Conservation (phyloP, 2,329 filamentous ascomycete species). For the Trichoderma asperellum region DNA sequence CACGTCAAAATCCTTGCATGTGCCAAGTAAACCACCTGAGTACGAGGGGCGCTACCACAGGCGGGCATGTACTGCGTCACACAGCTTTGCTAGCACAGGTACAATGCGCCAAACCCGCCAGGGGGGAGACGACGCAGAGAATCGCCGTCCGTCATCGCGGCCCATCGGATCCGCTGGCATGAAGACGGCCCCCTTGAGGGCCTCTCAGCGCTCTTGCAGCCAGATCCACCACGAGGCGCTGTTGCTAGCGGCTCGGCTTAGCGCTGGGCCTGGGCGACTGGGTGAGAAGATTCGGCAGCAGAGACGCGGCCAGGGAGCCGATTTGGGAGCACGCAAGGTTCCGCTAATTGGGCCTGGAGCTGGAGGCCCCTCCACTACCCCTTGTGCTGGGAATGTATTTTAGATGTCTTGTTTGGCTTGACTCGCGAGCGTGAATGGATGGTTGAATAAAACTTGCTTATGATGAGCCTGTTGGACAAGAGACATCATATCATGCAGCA, state of each 20-base stretch:
- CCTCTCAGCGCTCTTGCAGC: background rate
- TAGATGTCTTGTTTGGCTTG: background rate
- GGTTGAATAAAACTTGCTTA: background rate
- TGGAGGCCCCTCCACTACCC: background rate
- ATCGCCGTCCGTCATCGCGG: background rate
- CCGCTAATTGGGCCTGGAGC: background rate
- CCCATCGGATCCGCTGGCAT: constrained; percentile 20
- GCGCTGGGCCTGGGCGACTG: constrained; percentile 17
- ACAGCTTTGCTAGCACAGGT: background rate
- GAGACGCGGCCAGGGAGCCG: constrained; percentile 13
- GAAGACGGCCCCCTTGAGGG: background rate
- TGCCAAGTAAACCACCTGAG: constrained; percentile 5
- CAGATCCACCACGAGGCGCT: constrained; percentile 25
- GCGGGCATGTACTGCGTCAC: background rate
- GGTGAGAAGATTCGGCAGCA: constrained; percentile 19
- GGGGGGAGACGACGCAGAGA: constrained; percentile 4
- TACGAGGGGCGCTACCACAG: constrained; percentile 5
- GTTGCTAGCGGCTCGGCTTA: constrained; percentile 18
- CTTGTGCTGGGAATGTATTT: background rate
- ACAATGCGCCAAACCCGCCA: background rate
- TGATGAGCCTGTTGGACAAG: background rate
- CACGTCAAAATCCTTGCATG: constrained; percentile 8
- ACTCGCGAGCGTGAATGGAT: background rate
- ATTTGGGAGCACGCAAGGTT: background rate
- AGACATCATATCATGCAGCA: background rate